Evolutionary conservation across 371 early-diverging fungal genomes (phyloP).

Genomic region (Sporodiniella umbellata): DNA sequence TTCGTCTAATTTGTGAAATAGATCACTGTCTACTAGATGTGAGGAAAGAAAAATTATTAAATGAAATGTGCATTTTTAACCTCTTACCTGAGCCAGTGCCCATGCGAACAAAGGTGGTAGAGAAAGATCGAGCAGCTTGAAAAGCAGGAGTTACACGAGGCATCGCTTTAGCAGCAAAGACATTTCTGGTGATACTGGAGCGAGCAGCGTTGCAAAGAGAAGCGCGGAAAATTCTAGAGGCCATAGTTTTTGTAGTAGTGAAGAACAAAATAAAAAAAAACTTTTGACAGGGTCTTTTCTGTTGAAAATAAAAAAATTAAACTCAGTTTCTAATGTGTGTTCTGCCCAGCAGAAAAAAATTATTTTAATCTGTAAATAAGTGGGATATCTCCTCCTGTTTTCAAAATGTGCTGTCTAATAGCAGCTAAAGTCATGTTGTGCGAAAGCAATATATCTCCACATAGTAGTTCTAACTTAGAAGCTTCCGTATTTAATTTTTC

Average conservation of each 20-base stretch:
- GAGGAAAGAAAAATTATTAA: not conserved
- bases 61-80: not conserved
- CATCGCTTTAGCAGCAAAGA: conserved; percentile 8
- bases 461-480: conserved; percentile 65
- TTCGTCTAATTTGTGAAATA: conserved; percentile 66
- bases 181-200: conserved; percentile 20
- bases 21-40: conserved; percentile 59
- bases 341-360: conserved; percentile 16
- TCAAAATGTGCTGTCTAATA: conserved; percentile 80
- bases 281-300: not conserved
- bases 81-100: conserved; percentile 35
- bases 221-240: conserved; percentile 37
- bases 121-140: conserved; percentile 24
- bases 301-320: not conserved
- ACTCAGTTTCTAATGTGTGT: not conserved
- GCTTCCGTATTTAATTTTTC: conserved; percentile 59
- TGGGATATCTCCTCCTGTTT: conserved; percentile 75
- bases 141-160: conserved; percentile 19
- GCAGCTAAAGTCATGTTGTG: conserved; percentile 82
- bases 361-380: conserved; percentile 58
- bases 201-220: conserved; percentile 36
- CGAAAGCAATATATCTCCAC: conserved; percentile 71
- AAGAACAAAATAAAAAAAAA: not conserved
- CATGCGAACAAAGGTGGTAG: conserved; percentile 26
- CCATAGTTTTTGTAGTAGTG: conserved; percentile 14